Base-by-base conservation (phyloP, 2,329 filamentous ascomycete species). In the Aspergillus luchuensis region DNA sequence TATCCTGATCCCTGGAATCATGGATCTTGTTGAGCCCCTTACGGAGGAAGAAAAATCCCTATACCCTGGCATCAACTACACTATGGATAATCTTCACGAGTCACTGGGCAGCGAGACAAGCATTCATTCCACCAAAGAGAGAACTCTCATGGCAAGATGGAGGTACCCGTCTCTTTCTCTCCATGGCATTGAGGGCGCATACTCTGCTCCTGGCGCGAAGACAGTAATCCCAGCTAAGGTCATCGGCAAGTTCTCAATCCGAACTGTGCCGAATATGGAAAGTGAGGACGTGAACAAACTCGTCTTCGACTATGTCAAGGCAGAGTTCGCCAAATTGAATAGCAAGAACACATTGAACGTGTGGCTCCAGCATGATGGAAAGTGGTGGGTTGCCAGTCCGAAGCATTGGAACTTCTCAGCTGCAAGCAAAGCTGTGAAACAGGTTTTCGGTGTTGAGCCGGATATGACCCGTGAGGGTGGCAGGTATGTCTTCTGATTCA, bases 341-440 rank as follows among this genome's bases (percentile, higher is more conserved):
- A 95, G 90, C 79, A 99, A 99, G 85, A 99, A 99, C 83, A 92
- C 84, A 15, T 79, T 96, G 73, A 91, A 91, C 71, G 88, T 92
- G 56, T 88, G 84, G 74, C 84, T 93, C 60, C 89, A 94, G 79
- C 95, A 99, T 82, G 89, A 88, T 61, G 95, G 95, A 69, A 97
- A 97, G 81, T 99, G 95, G 95, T 99, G 95, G 95, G 92, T 96
- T 51, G 92, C 96, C 50, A 93, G 90, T 74, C 94, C 95, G 30
- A 95, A 96, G 81, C 94, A 99, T 85, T 98, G 95, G 92, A 99
- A 99, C 85, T 99, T 98, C 81, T 86, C 88, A 30, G 94, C 94
- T 25, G 95, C 95, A 13, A 87, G 89, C 73, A 98, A 97, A 85
- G 95, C 95, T n/a, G 92, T 95, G 36, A 90, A 98, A 83, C 87